These are phyloP conservation scores for Mesotaenium endlicherianum DNA, from an alignment of 139 green algal genomes.

Conservation along the genomic window DNA sequence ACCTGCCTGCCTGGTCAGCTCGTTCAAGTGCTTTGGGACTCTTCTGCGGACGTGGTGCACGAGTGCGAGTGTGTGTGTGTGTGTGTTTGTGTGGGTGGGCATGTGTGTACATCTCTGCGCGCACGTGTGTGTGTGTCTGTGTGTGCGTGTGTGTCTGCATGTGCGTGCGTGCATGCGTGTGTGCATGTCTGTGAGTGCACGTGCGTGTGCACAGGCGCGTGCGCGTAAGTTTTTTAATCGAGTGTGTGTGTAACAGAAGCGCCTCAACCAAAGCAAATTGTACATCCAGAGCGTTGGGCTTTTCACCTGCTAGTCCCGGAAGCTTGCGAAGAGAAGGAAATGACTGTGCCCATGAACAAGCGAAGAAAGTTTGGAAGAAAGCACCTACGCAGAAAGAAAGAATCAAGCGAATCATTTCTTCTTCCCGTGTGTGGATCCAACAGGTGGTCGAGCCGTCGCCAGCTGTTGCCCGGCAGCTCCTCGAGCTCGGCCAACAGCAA, in stretches of 20 bases:
- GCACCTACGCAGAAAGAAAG: neutral
- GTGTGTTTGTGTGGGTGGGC: too few relatives aligned
- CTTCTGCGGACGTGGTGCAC: too few relatives aligned
- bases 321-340: too few relatives aligned
- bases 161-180: neutral
- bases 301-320: too few relatives aligned
- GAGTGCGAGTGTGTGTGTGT: neutral
- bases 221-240: neutral
- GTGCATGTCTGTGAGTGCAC: neutral
- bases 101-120: too few relatives aligned
- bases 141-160: neutral
- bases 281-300: too few relatives aligned
- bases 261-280: too few relatives aligned
- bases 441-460: constrained; percentile 26
- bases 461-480: constrained; percentile 2
- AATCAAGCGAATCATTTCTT: neutral
- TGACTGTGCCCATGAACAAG: too few relatives aligned
- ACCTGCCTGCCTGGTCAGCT: too few relatives aligned
- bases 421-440: neutral
- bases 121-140: neutral
- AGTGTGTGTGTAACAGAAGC: too few relatives aligned
- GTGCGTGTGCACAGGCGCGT: neutral
- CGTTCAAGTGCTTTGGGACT: too few relatives aligned
- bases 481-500: neutral
- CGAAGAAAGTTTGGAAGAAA: too few relatives aligned